A percentile compares a stretch with the other conserved stretches of the same genome.
Conservation (phyloP, 2,329 filamentous ascomycete genomes). For the Lasiodiplodia hormozganensis region DNA sequence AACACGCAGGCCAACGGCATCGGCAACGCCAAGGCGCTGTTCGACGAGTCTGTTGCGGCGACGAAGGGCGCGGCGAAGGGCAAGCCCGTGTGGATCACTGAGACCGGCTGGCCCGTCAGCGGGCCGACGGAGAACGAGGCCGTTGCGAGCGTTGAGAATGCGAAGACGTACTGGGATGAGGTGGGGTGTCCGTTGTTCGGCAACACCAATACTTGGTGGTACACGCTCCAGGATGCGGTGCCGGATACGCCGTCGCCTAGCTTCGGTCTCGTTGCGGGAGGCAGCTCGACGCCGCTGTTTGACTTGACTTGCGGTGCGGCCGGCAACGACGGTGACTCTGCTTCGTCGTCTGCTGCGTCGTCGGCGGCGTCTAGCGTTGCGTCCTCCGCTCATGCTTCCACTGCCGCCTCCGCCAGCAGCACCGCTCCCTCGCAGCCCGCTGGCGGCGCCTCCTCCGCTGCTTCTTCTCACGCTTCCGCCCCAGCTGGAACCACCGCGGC, state of each 20-base stretch:
- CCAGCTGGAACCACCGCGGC: not conserved
- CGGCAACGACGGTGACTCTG: not conserved
- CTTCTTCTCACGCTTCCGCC: not conserved
- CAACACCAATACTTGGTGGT: conserved; percentile 73
- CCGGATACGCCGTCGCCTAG: conserved; percentile 64
- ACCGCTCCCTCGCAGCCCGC: not conserved
- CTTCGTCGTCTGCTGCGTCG: not conserved
- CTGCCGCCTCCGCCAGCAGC: not conserved
- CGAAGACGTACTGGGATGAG: conserved; percentile 79
- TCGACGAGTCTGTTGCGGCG: conserved; percentile 69
- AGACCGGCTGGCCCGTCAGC: conserved; percentile 85
- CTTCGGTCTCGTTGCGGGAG: conserved; percentile 69
- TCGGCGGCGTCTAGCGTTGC: conserved; percentile 5
- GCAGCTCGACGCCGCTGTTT: conserved; percentile 42
- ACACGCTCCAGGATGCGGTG: conserved; percentile 72
- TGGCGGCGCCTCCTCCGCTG: not conserved
- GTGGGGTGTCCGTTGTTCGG: conserved; percentile 76
- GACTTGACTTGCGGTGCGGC: conserved; percentile 42
- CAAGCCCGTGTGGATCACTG: conserved; percentile 84
- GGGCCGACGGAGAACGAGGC: conserved; percentile 68
- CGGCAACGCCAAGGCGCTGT: conserved; percentile 68
- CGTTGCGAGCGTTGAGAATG: conserved; percentile 70
- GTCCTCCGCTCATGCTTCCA: conserved; percentile 3
- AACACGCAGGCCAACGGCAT: conserved; percentile 64
- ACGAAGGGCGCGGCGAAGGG: conserved; percentile 65